Percentiles rank a stretch among this genome's conserved stretches.
phyloP scores from a whole-genome alignment of 257 asterid genomes.

The Jacaranda copaia region DNA sequence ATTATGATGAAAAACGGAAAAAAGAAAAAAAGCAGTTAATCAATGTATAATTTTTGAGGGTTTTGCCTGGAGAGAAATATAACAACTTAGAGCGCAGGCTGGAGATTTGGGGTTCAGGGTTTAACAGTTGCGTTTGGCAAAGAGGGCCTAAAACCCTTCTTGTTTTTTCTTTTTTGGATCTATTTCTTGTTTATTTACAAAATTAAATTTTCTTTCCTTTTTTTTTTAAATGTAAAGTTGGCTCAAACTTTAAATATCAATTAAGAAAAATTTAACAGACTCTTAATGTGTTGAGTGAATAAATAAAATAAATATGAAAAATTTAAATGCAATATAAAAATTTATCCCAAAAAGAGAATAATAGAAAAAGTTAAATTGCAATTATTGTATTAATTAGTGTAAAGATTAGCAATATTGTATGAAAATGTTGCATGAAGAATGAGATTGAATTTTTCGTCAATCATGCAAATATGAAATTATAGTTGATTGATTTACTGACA shows the following conservation, averaged over 20 bases:
- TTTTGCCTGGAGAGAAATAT: constrained; percentile 4
- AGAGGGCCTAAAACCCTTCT: constrained; percentile 31
- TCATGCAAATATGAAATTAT: too few relatives aligned
- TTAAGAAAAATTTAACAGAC: not conserved
- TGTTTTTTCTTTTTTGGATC: not conserved
- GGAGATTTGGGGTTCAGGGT: constrained; percentile 45
- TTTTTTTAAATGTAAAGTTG: not conserved
- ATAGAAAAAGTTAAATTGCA: too few relatives aligned
- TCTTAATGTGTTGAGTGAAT: too few relatives aligned
- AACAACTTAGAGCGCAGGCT: not conserved
- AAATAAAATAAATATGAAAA: too few relatives aligned
- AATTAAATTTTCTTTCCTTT: not conserved
- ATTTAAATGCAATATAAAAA: too few relatives aligned
- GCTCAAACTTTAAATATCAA: not conserved
- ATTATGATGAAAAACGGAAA: not conserved
- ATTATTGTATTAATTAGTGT: too few relatives aligned
- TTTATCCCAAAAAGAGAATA: too few relatives aligned
- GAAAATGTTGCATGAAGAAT: too few relatives aligned
- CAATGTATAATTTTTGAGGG: not conserved
- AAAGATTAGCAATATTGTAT: too few relatives aligned
- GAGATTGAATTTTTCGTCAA: too few relatives aligned
- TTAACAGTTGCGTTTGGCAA: constrained; percentile 48
- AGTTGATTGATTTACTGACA: too few relatives aligned
- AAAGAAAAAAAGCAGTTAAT: not conserved
- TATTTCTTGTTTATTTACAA: not conserved